phyloP scores from a whole-genome alignment of 2,329 filamentous ascomycete species.

The Cercospora nicotianae region DNA sequence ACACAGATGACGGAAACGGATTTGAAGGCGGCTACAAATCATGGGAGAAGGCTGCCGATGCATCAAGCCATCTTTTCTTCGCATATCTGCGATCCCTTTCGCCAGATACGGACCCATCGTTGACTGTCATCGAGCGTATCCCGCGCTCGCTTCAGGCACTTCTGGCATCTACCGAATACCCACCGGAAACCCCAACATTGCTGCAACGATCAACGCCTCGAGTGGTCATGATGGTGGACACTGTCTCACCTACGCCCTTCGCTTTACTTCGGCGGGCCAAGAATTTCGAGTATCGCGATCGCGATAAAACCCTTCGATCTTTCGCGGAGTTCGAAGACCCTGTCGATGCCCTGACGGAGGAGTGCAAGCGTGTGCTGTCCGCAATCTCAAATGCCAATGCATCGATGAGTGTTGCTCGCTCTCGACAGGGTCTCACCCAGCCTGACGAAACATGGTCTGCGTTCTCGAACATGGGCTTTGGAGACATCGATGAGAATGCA shows the following conservation, averaged over 20 bases:
- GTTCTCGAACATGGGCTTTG: slow-evolving; percentile 93
- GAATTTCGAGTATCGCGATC: slow-evolving; percentile 92
- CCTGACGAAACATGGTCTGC: slow-evolving; percentile 89
- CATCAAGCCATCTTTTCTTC: slow-evolving; percentile 95
- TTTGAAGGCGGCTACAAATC: slow-evolving; percentile 92
- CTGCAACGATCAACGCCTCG: slow-evolving; percentile 80
- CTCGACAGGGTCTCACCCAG: slow-evolving; percentile 51
- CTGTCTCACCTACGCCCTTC: slow-evolving; percentile 92
- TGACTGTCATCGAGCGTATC: slow-evolving; percentile 78
- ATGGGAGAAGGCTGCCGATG: slow-evolving; percentile 90
- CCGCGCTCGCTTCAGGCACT: slow-evolving; percentile 90
- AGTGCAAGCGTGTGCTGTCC: slow-evolving; percentile 86
- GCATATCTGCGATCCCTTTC: slow-evolving; percentile 89
- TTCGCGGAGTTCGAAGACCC: slow-evolving; percentile 91
- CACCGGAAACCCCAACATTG: slow-evolving; percentile 73
- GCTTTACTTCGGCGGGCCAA: slow-evolving; percentile 84
- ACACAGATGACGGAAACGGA: slow-evolving; percentile 79
- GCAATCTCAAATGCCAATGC: slow-evolving; percentile 88
- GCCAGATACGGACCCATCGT: slow-evolving; percentile 68
- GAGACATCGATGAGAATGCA: slow-evolving; percentile 58
- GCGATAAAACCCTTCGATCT: slow-evolving; percentile 77
- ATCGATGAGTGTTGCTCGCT: slow-evolving; percentile 62
- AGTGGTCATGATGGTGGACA: slow-evolving; percentile 95
- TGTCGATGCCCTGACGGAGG: slow-evolving; percentile 81
- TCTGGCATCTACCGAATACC: slow-evolving; percentile 90